A percentile compares a stretch with the other conserved stretches of the same genome.
These are phyloP conservation scores for Canna indica DNA, from an alignment of 176 grass and related monocot genomes.

Conservation along the genomic window DNA sequence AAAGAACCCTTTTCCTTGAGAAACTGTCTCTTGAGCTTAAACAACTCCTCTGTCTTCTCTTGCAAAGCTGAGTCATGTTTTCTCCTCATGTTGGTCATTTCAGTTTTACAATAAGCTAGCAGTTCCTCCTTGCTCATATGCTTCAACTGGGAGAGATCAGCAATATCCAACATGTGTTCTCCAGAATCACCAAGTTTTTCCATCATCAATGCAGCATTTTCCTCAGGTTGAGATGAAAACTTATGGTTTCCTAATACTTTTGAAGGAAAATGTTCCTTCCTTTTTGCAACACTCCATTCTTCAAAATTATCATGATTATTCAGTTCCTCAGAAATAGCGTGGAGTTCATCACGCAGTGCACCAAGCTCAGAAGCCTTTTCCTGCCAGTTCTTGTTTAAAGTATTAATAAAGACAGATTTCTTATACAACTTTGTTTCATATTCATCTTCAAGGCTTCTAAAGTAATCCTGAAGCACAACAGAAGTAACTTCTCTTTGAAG, in stretches of 20 bases:
- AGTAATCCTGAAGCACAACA: constrained; percentile 41
- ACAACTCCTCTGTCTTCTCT: constrained; percentile 72
- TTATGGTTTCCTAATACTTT: constrained; percentile 34
- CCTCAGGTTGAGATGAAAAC: constrained; percentile 28
- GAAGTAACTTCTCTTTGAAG: constrained; percentile 39
- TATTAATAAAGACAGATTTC: constrained; percentile 28
- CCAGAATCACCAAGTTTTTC: constrained; percentile 44
- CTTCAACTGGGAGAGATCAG: constrained; percentile 64
- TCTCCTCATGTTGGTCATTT: constrained; percentile 54
- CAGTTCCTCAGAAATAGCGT: constrained; percentile 38
- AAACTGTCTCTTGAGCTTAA: constrained; percentile 67
- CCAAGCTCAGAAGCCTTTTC: constrained; percentile 31
- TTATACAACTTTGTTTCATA: constrained; percentile 53
- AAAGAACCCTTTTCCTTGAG: constrained; percentile 39
- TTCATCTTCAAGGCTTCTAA: constrained; percentile 27
- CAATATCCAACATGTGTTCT: constrained; percentile 63
- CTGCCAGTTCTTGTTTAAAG: constrained; percentile 20
- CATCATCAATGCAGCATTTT: constrained; percentile 16
- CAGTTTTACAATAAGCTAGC: constrained; percentile 34
- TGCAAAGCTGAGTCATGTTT: constrained; percentile 45
- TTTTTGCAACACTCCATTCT: constrained; percentile 41
- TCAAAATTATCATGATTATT: constrained; percentile 36
- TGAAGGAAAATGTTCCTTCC: constrained; percentile 50
- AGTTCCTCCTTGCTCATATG: constrained; percentile 48
- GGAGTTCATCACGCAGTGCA: constrained; percentile 41